Evolutionary conservation across 1,284 basidiomycete genomes (phyloP).

Genomic region (Salmacisia buchloeana): DNA sequence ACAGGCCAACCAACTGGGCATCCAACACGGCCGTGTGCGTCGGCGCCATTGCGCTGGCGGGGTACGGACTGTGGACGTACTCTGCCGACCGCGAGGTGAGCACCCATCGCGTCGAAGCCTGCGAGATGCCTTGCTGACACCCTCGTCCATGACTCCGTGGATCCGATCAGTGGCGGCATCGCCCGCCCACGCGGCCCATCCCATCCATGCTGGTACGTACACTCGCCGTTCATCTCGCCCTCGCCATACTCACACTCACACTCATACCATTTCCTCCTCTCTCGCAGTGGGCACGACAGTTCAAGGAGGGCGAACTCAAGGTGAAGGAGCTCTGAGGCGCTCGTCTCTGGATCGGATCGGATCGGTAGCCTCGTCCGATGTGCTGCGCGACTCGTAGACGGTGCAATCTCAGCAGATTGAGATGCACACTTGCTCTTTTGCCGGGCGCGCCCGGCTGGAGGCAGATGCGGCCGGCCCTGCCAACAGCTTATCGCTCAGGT

Average conservation of each 20-base stretch:
- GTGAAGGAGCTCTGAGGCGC: slow-evolving; percentile 44
- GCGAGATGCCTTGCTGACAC: not conserved
- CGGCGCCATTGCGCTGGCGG: slow-evolving; percentile 53
- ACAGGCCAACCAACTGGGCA: slow-evolving; percentile 56
- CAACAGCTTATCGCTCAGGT: too few relatives aligned
- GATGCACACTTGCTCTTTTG: too few relatives aligned
- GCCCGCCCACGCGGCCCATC: slow-evolving; percentile 40
- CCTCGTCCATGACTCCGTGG: not conserved
- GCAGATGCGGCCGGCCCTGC: too few relatives aligned
- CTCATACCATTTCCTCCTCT: not conserved
- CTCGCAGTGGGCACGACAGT: slow-evolving; percentile 47
- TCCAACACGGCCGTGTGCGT: slow-evolving; percentile 55
- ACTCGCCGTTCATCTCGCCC: not conserved
- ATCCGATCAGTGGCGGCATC: slow-evolving; percentile 44
- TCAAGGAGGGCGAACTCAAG: slow-evolving; percentile 43
- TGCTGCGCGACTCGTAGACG: too few relatives aligned
- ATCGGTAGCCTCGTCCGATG: not conserved
- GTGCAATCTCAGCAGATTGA: too few relatives aligned
- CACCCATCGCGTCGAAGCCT: not conserved
- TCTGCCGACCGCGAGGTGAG: slow-evolving; percentile 57
- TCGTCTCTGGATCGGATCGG: too few relatives aligned
- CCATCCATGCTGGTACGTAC: slow-evolving; percentile 40
- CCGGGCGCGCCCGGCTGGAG: too few relatives aligned
- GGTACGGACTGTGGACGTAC: slow-evolving; percentile 55
- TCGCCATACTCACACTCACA: slow-evolving; percentile 5